Evolutionary conservation across 306 rosid genomes (phyloP), one percentile per base, ranked within the genome.

Genomic region (Lathyrus tuberosus): DNA sequence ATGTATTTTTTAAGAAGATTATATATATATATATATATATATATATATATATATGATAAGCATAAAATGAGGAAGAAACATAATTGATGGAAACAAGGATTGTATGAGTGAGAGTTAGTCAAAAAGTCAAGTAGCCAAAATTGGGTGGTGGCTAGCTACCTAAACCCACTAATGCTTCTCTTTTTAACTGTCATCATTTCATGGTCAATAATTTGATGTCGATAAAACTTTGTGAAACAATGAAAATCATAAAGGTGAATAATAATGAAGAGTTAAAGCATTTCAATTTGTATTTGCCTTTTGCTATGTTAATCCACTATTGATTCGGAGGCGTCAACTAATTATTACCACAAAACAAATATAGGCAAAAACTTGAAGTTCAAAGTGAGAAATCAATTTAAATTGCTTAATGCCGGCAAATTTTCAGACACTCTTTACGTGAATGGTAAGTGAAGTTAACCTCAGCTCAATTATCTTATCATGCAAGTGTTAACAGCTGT

Each of bases 361-460:
- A 71, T 65, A 80, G 71, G 84, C 67, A 58, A 66, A 76, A 79
- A 2, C 57, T 26, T 20, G 57, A 22, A 62, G 74, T 75, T 63
- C 52, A 76, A 74, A 26, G 20, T 43, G 59, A 83, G 67, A 41
- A 77, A 58, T 60, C 65, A 70, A 72, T 67, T 51, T 6, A 78
- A 79, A 72, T 83, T 79, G 78, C 86, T 79, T 77, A 60, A 35
- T 86, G 90, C 89, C 41, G 73, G 84, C 88, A 54, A 62, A 62
- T 51, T 8, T 46, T 57, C 64, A 71, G 85, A 81, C 96, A 69
- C 65, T 83, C 86, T 80, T 86, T 84, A 77, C 89, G 78, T 86
- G 73, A 73, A 81, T 84, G 91, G 86, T 79, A 84, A 86, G 86
- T 82, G 84, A 86, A 81, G 87, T 79, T 80, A 81, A 79, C 86